These are phyloP conservation scores for Peronosclerospora sorghi DNA, from an alignment of 352 stramenopile species.

Conservation along the genomic window DNA sequence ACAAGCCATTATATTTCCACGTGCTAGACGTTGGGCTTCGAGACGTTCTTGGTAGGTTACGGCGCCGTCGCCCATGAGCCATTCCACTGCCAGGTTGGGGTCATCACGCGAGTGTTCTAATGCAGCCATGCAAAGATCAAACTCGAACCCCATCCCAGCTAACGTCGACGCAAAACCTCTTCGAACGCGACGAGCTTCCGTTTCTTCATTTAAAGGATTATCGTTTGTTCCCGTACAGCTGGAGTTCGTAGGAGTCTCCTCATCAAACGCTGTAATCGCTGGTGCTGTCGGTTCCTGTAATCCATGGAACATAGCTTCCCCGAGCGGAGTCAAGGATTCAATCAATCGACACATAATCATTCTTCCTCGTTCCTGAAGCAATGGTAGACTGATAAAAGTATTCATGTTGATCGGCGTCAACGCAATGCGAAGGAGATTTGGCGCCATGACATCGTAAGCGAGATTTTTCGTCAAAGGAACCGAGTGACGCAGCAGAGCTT, in stretches of 20 bases:
- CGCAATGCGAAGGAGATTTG: slow-evolving; percentile 45
- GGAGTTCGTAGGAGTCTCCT: neutral
- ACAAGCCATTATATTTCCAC: slow-evolving; percentile 29
- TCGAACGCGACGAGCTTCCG: slow-evolving; percentile 53
- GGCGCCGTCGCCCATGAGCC: slow-evolving; percentile 72
- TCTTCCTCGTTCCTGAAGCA: slow-evolving; percentile 68
- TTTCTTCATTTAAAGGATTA: slow-evolving; percentile 64
- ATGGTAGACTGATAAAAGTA: slow-evolving; percentile 61
- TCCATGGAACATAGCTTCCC: slow-evolving; percentile 64
- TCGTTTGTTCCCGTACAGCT: slow-evolving; percentile 23
- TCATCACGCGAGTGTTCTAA: slow-evolving; percentile 75
- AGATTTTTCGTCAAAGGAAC: slow-evolving; percentile 28
- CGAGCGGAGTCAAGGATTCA: slow-evolving; percentile 70
- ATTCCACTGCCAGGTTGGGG: slow-evolving; percentile 76
- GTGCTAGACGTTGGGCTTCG: slow-evolving; percentile 39
- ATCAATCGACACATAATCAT: slow-evolving; percentile 82
- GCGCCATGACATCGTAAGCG: slow-evolving; percentile 27
- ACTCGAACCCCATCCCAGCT: slow-evolving; percentile 82
- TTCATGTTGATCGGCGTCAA: slow-evolving; percentile 53
- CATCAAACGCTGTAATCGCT: slow-evolving; percentile 11
- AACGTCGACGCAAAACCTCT: slow-evolving; percentile 72
- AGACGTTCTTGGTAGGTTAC: slow-evolving; percentile 64
- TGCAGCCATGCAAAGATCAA: slow-evolving; percentile 79
- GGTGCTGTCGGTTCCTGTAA: slow-evolving; percentile 45
- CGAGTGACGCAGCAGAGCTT: slow-evolving; percentile 60